Conservation (phyloP, 768 basidiomycete species). For the Lactarius hengduanensis region DNA sequence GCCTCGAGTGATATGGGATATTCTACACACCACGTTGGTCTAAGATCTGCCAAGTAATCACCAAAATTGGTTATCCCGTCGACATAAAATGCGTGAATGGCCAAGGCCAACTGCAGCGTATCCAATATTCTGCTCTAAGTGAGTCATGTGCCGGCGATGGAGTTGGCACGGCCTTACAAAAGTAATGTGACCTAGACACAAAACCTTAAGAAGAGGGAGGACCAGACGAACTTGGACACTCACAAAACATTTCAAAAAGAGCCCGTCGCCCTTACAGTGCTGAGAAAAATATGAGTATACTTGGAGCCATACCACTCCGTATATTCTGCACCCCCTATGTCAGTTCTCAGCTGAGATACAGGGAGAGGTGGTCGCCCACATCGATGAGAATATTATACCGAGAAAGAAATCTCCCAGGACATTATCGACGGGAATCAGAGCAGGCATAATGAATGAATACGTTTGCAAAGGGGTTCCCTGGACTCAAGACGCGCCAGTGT, state of each 20-base stretch:
- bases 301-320: conserved; percentile 10
- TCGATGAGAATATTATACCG: conserved; percentile 11
- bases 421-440: not conserved
- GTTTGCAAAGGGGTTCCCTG: not conserved
- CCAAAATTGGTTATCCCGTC: conserved; percentile 11
- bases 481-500: not conserved
- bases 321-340: conserved; percentile 2
- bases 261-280: conserved; percentile 1
- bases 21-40: conserved; percentile 3
- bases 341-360: not conserved
- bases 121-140: conserved; percentile 4
- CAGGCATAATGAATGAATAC: not conserved
- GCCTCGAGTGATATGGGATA: not conserved
- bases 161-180: not conserved
- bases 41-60: conserved; percentile 3
- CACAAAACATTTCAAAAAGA: conserved; percentile 12
- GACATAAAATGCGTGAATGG: conserved; percentile 10
- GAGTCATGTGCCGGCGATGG: not conserved
- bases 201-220: not conserved
- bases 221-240: not conserved
- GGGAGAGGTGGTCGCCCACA: not conserved
- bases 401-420: conserved; percentile 3
- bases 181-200: conserved; percentile 3
- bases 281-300: conserved; percentile 2
- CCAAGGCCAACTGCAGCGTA: not conserved